Evolutionary conservation across 768 basidiomycete species (phyloP).

Genomic region (Lactarius indigo): DNA sequence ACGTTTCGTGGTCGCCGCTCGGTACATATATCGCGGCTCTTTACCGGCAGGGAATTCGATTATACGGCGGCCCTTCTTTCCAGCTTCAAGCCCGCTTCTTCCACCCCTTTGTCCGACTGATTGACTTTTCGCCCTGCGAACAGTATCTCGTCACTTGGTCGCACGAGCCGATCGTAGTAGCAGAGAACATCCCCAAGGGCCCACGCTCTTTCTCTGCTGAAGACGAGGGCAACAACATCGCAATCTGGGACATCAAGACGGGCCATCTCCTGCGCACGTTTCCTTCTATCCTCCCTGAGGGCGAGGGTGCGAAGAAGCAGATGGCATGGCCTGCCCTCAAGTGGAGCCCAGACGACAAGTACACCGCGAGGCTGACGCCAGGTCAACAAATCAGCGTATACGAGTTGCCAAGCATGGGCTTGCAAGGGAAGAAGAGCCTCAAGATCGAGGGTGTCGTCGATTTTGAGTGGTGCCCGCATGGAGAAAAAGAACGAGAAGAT

Average conservation of each 20-base stretch:
- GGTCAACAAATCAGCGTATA: constrained; percentile 96
- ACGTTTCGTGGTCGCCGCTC: constrained; percentile 93
- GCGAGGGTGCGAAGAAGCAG: constrained; percentile 68
- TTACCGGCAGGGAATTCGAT: constrained; percentile 90
- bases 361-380: constrained; percentile 82
- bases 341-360: constrained; percentile 97
- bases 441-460: constrained; percentile 97
- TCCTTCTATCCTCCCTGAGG: constrained; percentile 57
- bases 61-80: constrained; percentile 95
- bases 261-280: constrained; percentile 92
- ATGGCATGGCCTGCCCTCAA: constrained; percentile 95
- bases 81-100: constrained; percentile 86
- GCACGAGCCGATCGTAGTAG: constrained; percentile 84
- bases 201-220: constrained; percentile 86
- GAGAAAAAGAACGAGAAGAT: constrained; percentile 84
- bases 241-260: constrained; percentile 98
- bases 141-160: constrained; percentile 98
- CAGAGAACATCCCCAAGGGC: constrained; percentile 76
- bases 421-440: constrained; percentile 93
- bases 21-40: constrained; percentile 95
- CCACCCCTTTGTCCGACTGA: constrained; percentile 90
- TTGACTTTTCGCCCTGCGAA: constrained; percentile 97
- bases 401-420: constrained; percentile 89
- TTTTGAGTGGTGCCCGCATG: constrained; percentile 97
- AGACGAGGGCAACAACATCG: constrained; percentile 95